Evolutionary conservation across 345 rosid species (phyloP).

Genomic region (Arabidopsis arenosa): DNA sequence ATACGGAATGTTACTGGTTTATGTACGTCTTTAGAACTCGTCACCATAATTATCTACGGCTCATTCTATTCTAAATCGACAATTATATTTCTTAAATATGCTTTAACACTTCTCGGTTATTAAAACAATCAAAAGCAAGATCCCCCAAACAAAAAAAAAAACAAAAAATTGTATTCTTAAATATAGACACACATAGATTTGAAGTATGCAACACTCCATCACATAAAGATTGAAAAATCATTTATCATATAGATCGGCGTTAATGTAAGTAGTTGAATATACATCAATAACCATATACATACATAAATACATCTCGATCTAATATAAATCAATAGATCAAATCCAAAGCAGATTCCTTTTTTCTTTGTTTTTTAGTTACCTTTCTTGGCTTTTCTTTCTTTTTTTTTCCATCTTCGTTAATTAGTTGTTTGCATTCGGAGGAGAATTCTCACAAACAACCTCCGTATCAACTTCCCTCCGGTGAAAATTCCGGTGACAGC

Average conservation of each 20-base stretch:
- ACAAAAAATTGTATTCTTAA: background rate
- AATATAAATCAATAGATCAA: conserved; percentile 8
- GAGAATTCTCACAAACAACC: conserved; percentile 64
- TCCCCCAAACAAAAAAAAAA: background rate
- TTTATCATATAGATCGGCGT: conserved; percentile 30
- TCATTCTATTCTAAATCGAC: conserved; percentile 2
- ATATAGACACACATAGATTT: background rate
- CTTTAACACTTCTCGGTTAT: background rate
- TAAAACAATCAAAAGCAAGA: conserved; percentile 13
- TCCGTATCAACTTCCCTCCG: conserved; percentile 69
- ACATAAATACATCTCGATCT: conserved; percentile 16
- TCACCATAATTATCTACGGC: conserved; percentile 1
- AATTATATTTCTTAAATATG: background rate
- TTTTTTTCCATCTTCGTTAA: background rate
- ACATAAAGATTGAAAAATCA: conserved; percentile 24
- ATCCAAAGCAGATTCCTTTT: conserved; percentile 12
- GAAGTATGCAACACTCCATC: conserved; percentile 19
- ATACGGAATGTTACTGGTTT: conserved; percentile 20
- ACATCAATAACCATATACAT: conserved; percentile 28
- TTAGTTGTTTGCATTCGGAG: conserved; percentile 46
- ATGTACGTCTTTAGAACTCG: conserved; percentile 12
- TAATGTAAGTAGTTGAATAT: conserved; percentile 36
- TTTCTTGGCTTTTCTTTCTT: background rate
- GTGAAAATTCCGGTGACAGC: conserved; percentile 77
- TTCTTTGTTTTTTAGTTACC: background rate